Evolutionary conservation across 139 green algal genomes (phyloP), one percentile per base, ranked within the genome.

Genomic region (Gonium pectorale): DNA sequence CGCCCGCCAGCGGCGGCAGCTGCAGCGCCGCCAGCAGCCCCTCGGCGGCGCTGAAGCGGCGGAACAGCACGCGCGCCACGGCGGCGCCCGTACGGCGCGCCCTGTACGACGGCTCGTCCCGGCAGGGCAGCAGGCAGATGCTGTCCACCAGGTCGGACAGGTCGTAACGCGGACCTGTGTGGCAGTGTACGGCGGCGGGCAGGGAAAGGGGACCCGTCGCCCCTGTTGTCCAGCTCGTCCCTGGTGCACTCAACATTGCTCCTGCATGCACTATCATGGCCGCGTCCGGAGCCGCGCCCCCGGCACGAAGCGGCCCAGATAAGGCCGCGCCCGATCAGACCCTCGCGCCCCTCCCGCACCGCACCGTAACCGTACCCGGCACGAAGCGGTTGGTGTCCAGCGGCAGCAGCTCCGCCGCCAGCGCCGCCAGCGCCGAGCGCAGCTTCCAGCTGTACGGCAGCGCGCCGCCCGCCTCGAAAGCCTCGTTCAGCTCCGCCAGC

Each of bases 361-460:
- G 49, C 49, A 56, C 49, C 17, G 17, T 68, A 60, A 0, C 41
- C 41, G 17, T 11, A 80, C 72, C 72, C 21, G 52, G 72, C 13
- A 52, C 41, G 43, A 82, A 82, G 29, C 75, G 75, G 3, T 29
- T 0, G 17, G 29, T 62, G 56, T 82, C 43, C 19, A 82, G 75
- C 29, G 56, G 75, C 59, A 82, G 41, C 41, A 82, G 59, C 56
- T 82, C 75, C 60, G 43, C 59, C 43, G 59, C 43, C 59, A 68
- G 24, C 56, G 75, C 56, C 75, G 75, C 56, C 59, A 71, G 15
- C 27, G 40, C 40, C 33, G 75, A 59, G 13, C 75, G 59, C 13
- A 82, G 59, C 56, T 54, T 40, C 75, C 75, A 82, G 40, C 75
- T 82, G 75, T 82, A 82, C 75, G 75, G 75, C 56, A 82, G 15